Evolutionary conservation across 1,284 basidiomycete species (phyloP).

Genomic region (Xanthoconium separans): DNA sequence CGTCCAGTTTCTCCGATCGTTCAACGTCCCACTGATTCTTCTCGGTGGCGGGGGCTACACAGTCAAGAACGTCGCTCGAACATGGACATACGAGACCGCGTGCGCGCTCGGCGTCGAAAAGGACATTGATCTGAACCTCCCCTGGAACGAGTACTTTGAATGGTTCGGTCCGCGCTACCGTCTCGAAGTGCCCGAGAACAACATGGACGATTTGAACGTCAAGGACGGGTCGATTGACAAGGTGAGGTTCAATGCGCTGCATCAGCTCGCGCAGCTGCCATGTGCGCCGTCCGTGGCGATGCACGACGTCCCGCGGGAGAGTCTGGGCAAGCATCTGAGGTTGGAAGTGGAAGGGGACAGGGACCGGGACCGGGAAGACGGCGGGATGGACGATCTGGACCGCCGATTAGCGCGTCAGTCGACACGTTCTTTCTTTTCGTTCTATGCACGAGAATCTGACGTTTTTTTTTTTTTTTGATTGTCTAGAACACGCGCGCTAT

Average conservation of each 20-base stretch:
- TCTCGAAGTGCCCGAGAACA: conserved; percentile 87
- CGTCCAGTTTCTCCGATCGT: conserved; percentile 82
- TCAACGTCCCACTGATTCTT: conserved; percentile 87
- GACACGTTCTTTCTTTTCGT: not conserved
- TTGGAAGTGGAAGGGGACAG: conserved; percentile 38
- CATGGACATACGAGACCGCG: conserved; percentile 98
- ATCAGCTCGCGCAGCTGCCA: conserved; percentile 76
- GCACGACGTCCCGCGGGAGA: conserved; percentile 78
- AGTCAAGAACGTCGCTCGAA: conserved; percentile 90
- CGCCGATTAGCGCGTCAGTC: conserved; percentile 66
- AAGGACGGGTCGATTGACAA: conserved; percentile 80
- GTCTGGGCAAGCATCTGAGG: conserved; percentile 61
- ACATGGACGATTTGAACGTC: conserved; percentile 93
- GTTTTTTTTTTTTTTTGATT: no score
- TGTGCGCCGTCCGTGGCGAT: conserved; percentile 87
- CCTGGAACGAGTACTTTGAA: conserved; percentile 96
- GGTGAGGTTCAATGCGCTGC: conserved; percentile 78
- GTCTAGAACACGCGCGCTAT: conserved; percentile 59
- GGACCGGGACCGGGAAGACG: conserved; percentile 42
- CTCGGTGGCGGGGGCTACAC: conserved; percentile 98
- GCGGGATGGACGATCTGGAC: conserved; percentile 59
- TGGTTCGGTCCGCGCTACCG: conserved; percentile 98
- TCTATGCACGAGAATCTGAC: no score
- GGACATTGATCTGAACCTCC: conserved; percentile 78
- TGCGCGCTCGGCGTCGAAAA: conserved; percentile 85